phyloP scores from a whole-genome alignment of 2,329 filamentous ascomycete genomes.

The Aureobasidium lini region DNA sequence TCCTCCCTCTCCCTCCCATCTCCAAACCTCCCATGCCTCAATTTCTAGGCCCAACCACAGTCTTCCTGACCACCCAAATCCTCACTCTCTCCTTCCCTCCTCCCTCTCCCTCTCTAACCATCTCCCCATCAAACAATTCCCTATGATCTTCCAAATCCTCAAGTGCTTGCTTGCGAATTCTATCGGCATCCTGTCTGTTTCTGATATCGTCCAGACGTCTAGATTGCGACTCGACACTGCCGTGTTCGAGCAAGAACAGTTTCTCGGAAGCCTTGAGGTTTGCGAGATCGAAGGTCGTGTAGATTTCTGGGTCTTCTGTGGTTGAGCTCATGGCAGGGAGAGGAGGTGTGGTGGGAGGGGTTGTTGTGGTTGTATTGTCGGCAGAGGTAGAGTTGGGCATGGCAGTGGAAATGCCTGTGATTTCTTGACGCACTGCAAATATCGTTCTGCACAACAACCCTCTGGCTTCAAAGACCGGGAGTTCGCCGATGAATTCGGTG shows the following conservation, averaged over 20 bases:
- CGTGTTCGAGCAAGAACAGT: background rate
- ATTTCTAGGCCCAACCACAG: conserved; percentile 10
- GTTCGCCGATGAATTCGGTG: background rate
- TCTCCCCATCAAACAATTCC: background rate
- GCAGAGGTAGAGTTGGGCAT: too few species aligned
- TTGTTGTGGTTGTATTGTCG: background rate
- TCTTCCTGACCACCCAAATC: background rate
- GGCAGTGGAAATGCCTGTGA: background rate
- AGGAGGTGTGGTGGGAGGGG: too few species aligned
- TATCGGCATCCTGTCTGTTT: background rate
- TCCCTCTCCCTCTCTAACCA: background rate
- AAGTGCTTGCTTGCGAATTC: background rate
- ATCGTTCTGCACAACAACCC: background rate
- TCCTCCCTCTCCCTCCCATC: background rate
- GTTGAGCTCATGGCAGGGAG: background rate
- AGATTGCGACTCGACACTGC: background rate
- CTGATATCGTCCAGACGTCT: background rate
- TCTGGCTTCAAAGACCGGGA: conserved; percentile 1
- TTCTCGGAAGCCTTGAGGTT: conserved; percentile 1
- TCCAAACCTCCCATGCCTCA: background rate
- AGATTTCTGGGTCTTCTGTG: background rate
- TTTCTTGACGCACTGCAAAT: background rate
- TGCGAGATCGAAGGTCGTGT: conserved; percentile 8
- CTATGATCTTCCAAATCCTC: background rate
- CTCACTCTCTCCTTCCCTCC: background rate